Conservation (phyloP, 495 filamentous ascomycete species). For the Delitschia confertaspora region DNA sequence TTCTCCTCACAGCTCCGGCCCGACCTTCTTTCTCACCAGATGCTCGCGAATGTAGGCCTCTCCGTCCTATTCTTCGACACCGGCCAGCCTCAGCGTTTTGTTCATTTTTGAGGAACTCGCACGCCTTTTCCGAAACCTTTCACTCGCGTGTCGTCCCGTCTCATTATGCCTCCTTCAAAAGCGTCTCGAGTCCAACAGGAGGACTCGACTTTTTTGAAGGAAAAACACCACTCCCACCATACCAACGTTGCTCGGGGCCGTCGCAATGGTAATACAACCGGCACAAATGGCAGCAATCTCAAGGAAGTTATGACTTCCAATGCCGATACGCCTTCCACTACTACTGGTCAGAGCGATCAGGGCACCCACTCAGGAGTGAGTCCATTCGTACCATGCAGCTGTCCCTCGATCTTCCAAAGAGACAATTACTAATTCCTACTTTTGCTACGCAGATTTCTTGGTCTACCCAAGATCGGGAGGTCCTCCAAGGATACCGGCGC, state of each 20-base stretch:
- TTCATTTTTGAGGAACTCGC: neutral
- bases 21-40: too few species aligned
- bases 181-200: constrained; percentile 20
- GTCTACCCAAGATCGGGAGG: constrained; percentile 58
- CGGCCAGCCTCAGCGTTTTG: constrained; percentile 1
- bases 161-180: constrained; percentile 25
- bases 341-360: constrained; percentile 27
- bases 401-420: neutral
- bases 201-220: constrained; percentile 21
- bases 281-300: constrained; percentile 29
- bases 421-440: constrained; percentile 1
- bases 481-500: constrained; percentile 74
- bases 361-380: constrained; percentile 26
- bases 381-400: neutral
- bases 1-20: too few species aligned
- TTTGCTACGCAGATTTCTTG: constrained; percentile 58
- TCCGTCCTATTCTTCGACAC: constrained; percentile 3
- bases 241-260: constrained; percentile 14
- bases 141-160: neutral
- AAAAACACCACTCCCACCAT: constrained; percentile 21
- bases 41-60: too few species aligned
- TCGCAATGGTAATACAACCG: constrained; percentile 18
- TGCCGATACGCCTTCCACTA: constrained; percentile 21
- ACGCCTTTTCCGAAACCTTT: neutral
- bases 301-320: constrained; percentile 34